A percentile compares a stretch with the other conserved stretches of the same genome.
Conservation (phyloP, 1,139 yeast genomes). For the Geotrichum cucujoidarum region DNA sequence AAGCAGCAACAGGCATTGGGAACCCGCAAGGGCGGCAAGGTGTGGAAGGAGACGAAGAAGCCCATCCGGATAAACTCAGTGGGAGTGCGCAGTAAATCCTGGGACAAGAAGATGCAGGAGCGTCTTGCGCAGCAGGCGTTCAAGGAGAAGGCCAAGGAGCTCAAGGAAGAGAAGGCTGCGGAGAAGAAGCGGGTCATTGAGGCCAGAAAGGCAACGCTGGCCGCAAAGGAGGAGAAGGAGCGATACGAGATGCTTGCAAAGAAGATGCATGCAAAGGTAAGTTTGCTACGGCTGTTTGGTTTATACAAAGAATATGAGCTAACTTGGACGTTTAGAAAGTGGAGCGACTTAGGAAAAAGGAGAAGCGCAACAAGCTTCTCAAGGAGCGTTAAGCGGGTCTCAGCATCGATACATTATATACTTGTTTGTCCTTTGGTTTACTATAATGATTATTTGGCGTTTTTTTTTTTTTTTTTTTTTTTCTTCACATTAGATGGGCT, state of each 20-base stretch:
- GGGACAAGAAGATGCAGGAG: constrained; percentile 36
- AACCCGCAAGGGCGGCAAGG: constrained; percentile 27
- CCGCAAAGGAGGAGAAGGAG: constrained; percentile 41
- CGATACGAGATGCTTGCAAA: constrained; percentile 39
- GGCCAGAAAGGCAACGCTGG: constrained; percentile 36
- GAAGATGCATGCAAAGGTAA: constrained; percentile 40
- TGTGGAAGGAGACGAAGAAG: constrained; percentile 38
- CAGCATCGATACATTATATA: no score
- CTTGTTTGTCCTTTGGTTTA: no score
- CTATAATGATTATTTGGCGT: not conserved
- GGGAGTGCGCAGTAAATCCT: constrained; percentile 31
- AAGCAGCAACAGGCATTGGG: constrained; percentile 7
- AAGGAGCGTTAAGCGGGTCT: constrained; percentile 40
- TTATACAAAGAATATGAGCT: not conserved
- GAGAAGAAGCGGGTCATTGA: constrained; percentile 30
- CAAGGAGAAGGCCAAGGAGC: constrained; percentile 37
- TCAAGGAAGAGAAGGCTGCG: constrained; percentile 38
- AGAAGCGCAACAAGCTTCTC: constrained; percentile 42
- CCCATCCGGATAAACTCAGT: constrained; percentile 32
- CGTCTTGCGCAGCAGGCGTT: constrained; percentile 29
- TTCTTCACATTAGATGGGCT: no score
- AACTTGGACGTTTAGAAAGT: constrained; percentile 25
- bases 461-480: not conserved
- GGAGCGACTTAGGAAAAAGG: constrained; percentile 38
- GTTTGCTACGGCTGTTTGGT: not conserved